These are phyloP conservation scores for Fusarium piperis DNA, from an alignment of 2,329 filamentous ascomycete genomes.

Conservation along the genomic window DNA sequence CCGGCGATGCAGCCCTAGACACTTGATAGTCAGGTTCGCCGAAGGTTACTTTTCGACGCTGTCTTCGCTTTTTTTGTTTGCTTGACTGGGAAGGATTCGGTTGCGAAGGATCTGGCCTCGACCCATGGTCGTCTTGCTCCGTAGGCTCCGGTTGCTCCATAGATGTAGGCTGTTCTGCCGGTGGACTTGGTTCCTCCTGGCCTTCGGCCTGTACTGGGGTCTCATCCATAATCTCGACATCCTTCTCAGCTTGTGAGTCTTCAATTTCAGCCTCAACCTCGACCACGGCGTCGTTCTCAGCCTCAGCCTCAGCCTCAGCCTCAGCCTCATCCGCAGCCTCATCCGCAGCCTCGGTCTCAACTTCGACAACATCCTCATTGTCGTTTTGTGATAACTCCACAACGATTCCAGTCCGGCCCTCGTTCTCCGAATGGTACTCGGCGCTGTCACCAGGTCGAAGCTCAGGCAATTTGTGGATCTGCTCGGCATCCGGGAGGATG, in stretches of 20 bases:
- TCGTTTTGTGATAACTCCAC: neutral
- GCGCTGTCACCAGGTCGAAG: neutral
- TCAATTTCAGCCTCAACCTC: neutral
- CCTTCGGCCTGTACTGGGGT: neutral
- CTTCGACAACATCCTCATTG: neutral
- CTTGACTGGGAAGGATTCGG: neutral
- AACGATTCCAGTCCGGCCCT: neutral
- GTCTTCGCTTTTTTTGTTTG: constrained; percentile 1
- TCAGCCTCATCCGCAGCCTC: neutral
- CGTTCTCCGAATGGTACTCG: neutral
- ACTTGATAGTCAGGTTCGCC: neutral
- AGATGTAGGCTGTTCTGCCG: neutral
- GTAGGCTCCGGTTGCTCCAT: neutral
- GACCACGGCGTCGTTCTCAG: neutral
- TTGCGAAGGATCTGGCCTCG: neutral
- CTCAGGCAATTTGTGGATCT: neutral
- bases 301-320: too few relatives aligned
- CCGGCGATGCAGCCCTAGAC: constrained; percentile 15
- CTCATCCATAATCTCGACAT: neutral
- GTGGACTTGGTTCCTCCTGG: neutral
- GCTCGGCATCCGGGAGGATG: neutral
- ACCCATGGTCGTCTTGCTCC: neutral
- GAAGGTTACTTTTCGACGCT: constrained; percentile 21
- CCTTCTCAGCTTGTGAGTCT: neutral
- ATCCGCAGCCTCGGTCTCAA: neutral